Evolutionary conservation across 106 monocot species (phyloP), one percentile per base, ranked within the genome.

Genomic region (Dioscorea dumetorum): DNA sequence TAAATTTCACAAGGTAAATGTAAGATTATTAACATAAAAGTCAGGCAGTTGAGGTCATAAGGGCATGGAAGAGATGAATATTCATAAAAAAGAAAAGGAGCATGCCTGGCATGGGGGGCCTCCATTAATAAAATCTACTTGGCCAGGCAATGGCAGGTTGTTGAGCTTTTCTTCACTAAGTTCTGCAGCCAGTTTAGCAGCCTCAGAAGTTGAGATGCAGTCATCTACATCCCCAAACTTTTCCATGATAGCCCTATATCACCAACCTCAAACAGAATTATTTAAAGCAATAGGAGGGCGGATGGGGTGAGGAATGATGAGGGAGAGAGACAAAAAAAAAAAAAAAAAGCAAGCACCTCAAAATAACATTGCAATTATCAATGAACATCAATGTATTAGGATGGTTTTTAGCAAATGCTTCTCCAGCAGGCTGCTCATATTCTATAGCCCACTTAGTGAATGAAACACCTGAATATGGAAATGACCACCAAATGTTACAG

Each of bases 81-180:
- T 41, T 41, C 41, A 41, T 41, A 10, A 41, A 41, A 74, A 33
- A 50, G 28, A 31, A 72, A 71, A 18, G 70, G 52, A 58, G 9
- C 19, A 34, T 63, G 92, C 99, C 93, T 99, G 99, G 64, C 99
- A 99, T 24, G 99, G 99, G 77, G 99, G 99, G 2, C 99, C 99
- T 72, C 99, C 99, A 73, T 93, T 99, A 22, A 99, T 99, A 74
- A 99, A 99, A 77, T 93, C 93, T 65, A 99, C 99, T 90, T 99
- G 78, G 35, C 99, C 99, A 5, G 99, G 99, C 60, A 99, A n/a
- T 16, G 99, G 99, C 62, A 99, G 81, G 56, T 87, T 85, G 22
- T 76, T 83, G 49, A 83, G 60, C 63, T 90, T 87, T 19, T 93
- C 90, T 52, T 83, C 77, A 63, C 57, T 41, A 49, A 93, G 71